Evolutionary conservation across 2,329 filamentous ascomycete genomes (phyloP), one percentile per base, ranked within the genome.

Genomic region (Neopestalotiopsis sp.): DNA sequence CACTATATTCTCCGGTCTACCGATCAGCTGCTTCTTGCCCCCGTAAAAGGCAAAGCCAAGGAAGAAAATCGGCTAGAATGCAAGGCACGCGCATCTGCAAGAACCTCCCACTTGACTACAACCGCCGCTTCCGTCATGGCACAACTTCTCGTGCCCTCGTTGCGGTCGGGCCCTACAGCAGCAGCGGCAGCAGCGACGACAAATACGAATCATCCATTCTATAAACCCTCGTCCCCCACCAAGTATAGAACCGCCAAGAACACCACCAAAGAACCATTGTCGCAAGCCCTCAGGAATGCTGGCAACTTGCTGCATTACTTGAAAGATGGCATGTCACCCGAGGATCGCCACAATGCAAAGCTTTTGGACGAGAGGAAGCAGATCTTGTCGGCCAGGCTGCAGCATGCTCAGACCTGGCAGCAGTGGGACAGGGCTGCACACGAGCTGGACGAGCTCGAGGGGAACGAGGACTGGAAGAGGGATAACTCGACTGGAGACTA

Each of bases 381-480:
- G 75, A 84, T 91, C 10, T 78, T 94, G 57, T 86, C 88, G 70
- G 77, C 90, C 71, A 87, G 87, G 71, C 86, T 95, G 85, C 88
- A 89, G 72, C 88, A 89, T 81, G 92, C 94, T 70, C 86, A 89
- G 69, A 88, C 88, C 1, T 87, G 90, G 73, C 82, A 86, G 64
- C 89, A 94, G 76, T 98, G 95, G 94, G 88, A 91, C 73, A 83
- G 83, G 17, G 92, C 93, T 10, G 95, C 95, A 2, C 85, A 85
- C 58, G 91, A 95, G 76, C 87, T 98, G 58, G 95, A 98, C 77
- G 79, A 85, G 10, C 83, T 97, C 14, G 94, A 97, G 78, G 91
- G 91, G 60, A 94, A 95, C 76, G 90, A 95, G 72, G 81, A 84
- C 34, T 97, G 95, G 95, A 97, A 97, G 78, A 79, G 84, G 40